These are phyloP conservation scores for Bipolaris cookei DNA, from an alignment of 2,329 filamentous ascomycete species.

Conservation along the genomic window DNA sequence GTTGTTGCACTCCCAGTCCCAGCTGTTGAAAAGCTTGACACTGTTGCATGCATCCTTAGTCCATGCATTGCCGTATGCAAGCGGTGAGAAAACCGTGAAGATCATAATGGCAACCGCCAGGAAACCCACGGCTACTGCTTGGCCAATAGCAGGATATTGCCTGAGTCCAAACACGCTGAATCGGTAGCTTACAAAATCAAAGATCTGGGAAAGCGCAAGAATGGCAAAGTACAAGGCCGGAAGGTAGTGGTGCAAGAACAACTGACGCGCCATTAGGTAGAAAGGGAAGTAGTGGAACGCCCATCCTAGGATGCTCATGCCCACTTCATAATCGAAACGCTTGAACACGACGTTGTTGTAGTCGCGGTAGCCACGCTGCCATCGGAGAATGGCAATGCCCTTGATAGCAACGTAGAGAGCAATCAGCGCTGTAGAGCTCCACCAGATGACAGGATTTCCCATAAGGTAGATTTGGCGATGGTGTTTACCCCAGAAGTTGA, in stretches of 20 bases:
- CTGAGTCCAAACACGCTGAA: slow-evolving; percentile 71
- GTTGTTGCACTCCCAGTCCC: slow-evolving; percentile 98
- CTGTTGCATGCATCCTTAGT: slow-evolving; percentile 85
- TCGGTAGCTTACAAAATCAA: slow-evolving; percentile 82
- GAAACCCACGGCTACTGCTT: slow-evolving; percentile 74
- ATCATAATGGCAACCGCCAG: slow-evolving; percentile 74
- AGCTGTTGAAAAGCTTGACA: slow-evolving; percentile 84
- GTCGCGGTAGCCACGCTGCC: slow-evolving; percentile 92
- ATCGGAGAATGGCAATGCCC: slow-evolving; percentile 82
- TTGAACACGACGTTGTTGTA: slow-evolving; percentile 85
- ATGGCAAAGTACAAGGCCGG: slow-evolving; percentile 95
- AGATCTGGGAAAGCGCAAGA: slow-evolving; percentile 84
- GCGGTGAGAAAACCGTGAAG: slow-evolving; percentile 84
- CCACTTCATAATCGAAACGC: slow-evolving; percentile 97
- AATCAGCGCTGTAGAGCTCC: slow-evolving; percentile 80
- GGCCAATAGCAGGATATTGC: slow-evolving; percentile 75
- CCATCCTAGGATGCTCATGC: slow-evolving; percentile 89
- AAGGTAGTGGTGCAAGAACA: slow-evolving; percentile 99
- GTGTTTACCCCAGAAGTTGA: slow-evolving; percentile 98
- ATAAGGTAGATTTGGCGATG: slow-evolving; percentile 95
- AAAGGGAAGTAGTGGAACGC: slow-evolving; percentile 99
- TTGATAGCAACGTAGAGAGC: slow-evolving; percentile 83
- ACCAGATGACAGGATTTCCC: slow-evolving; percentile 90
- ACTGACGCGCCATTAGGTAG: slow-evolving; percentile 95
- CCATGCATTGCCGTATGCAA: slow-evolving; percentile 94